Conservation (phyloP, 1,284 basidiomycete genomes). For the Singerocomus inundabilis region DNA sequence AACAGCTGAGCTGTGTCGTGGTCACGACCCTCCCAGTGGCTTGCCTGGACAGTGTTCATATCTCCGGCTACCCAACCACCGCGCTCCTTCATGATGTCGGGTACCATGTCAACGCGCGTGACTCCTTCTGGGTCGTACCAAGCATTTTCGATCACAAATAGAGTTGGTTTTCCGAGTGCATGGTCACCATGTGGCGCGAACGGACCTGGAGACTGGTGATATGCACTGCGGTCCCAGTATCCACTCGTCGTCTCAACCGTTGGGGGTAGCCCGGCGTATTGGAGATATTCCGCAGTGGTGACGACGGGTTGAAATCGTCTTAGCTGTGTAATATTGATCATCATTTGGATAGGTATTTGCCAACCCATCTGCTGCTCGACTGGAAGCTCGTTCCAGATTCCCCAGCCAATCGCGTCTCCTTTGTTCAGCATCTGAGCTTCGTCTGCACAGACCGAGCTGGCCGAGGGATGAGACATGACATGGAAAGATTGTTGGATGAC, state of each 20-base stretch:
- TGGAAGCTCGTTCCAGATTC: slow-evolving; percentile 35
- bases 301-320: slow-evolving; percentile 36
- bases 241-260: slow-evolving; percentile 36
- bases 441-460: slow-evolving; percentile 31
- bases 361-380: slow-evolving; percentile 38
- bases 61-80: slow-evolving; percentile 23
- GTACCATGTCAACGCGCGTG: slow-evolving; percentile 35
- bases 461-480: not conserved
- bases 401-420: slow-evolving; percentile 36
- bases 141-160: slow-evolving; percentile 36
- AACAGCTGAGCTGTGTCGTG: slow-evolving; percentile 7
- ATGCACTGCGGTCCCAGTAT: slow-evolving; percentile 35
- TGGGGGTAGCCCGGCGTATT: slow-evolving; percentile 33
- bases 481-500: slow-evolving; percentile 4
- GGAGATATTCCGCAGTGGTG: slow-evolving; percentile 38
- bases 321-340: slow-evolving; percentile 42
- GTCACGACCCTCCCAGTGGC: slow-evolving; percentile 17
- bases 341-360: slow-evolving; percentile 35
- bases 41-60: slow-evolving; percentile 13
- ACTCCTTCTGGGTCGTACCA: slow-evolving; percentile 36
- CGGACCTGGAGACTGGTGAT: slow-evolving; percentile 17
- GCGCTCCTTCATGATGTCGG: slow-evolving; percentile 16
- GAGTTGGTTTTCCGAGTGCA: slow-evolving; percentile 15
- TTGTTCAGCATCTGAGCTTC: slow-evolving; percentile 39
- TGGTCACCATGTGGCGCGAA: not conserved